phyloP scores from a whole-genome alignment of 2,329 filamentous ascomycete genomes.

The Chaetomium olivaceum region DNA sequence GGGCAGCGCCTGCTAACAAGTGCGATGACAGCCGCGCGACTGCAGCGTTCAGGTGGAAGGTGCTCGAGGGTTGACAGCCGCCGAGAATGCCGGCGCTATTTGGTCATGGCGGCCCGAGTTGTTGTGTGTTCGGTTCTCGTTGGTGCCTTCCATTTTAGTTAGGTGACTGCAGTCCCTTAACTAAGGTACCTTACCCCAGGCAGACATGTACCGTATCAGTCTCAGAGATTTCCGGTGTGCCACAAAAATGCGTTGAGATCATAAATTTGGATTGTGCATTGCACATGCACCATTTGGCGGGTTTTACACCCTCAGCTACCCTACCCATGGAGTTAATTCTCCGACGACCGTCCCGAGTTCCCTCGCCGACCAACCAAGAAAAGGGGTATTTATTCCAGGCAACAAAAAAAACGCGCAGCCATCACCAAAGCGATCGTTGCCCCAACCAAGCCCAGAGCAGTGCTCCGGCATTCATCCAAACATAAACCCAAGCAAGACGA shows the following conservation, averaged over 20 bases:
- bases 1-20: background rate
- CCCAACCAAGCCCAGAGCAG: background rate
- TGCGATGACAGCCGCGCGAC: constrained; percentile 15
- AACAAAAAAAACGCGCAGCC: background rate
- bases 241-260: background rate
- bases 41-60: background rate
- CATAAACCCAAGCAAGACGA: constrained; percentile 5
- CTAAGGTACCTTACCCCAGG: too few species aligned
- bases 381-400: constrained; percentile 15
- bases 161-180: too few species aligned
- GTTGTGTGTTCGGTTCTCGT: background rate
- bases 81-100: background rate
- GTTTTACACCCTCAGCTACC: background rate
- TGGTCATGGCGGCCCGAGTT: background rate
- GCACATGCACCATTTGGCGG: background rate
- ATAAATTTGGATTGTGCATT: background rate
- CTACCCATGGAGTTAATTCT: background rate
- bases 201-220: too few species aligned
- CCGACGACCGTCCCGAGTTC: background rate
- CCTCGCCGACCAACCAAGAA: background rate
- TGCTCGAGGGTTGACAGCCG: background rate
- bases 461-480: constrained; percentile 1
- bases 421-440: background rate
- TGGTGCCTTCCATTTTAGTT: background rate
- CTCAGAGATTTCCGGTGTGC: background rate